phyloP scores from a whole-genome alignment of 106 monocot genomes.

The Dactylorhiza incarnata region DNA sequence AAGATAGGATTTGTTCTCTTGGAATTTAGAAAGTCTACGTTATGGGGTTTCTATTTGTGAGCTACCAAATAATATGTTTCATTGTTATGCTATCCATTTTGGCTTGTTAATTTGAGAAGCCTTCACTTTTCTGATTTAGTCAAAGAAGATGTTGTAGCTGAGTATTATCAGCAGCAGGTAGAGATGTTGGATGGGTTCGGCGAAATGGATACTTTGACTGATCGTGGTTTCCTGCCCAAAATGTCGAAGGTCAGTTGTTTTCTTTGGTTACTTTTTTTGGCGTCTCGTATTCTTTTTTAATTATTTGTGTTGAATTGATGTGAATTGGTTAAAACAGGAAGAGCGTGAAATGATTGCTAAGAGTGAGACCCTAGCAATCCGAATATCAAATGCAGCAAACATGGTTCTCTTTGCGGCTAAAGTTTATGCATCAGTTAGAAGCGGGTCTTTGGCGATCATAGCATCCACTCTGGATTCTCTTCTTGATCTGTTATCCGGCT shows the following conservation, averaged over 20 bases:
- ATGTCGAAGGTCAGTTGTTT: constrained; percentile 55
- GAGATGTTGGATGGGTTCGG: constrained; percentile 94
- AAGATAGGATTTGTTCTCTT: neutral
- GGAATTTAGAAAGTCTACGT: neutral
- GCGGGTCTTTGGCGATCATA: constrained; percentile 88
- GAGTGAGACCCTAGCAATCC: constrained; percentile 74
- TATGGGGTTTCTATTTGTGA: neutral
- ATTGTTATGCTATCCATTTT: neutral
- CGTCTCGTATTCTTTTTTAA: neutral
- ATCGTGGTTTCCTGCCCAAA: constrained; percentile 74
- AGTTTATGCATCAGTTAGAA: constrained; percentile 89
- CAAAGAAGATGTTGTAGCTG: constrained; percentile 73
- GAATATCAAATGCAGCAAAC: constrained; percentile 82
- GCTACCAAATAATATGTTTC: neutral
- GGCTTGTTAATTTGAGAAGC: neutral
- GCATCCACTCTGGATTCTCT: constrained; percentile 98
- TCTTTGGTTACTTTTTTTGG: constrained; percentile 1
- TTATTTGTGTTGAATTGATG: constrained; percentile 2
- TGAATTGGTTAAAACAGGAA: constrained; percentile 37
- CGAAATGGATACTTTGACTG: constrained; percentile 91
- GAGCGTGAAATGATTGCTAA: constrained; percentile 69
- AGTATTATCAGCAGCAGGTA: constrained; percentile 90
- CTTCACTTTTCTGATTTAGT: constrained; percentile 18
- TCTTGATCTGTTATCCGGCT: constrained; percentile 93
- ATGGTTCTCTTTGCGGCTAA: constrained; percentile 90